phyloP scores from a whole-genome alignment of 768 basidiomycete species.

The Phylloporus sp. region DNA sequence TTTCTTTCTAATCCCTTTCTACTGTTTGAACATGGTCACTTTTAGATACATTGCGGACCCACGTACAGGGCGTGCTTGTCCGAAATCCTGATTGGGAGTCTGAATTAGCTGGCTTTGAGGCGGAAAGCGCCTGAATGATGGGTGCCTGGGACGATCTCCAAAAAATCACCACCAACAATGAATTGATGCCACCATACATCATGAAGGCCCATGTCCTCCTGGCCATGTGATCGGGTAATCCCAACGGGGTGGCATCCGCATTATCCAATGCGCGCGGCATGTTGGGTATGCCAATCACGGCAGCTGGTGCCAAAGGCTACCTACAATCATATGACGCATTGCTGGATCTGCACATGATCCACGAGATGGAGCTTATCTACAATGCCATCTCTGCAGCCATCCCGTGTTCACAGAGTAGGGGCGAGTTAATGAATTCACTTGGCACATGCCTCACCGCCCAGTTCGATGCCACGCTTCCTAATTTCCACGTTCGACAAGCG shows the following conservation, averaged over 20 bases:
- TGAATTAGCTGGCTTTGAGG: constrained; percentile 75
- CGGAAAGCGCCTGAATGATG: constrained; percentile 95
- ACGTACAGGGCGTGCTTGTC: constrained; percentile 86
- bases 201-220: constrained; percentile 78
- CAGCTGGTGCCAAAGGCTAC: constrained; percentile 79
- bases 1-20: background rate
- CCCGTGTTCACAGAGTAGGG: constrained; percentile 35
- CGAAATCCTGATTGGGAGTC: constrained; percentile 82
- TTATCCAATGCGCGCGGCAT: constrained; percentile 63
- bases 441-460: constrained; percentile 51
- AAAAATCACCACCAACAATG: constrained; percentile 47
- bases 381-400: constrained; percentile 39
- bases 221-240: constrained; percentile 63
- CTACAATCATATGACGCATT: constrained; percentile 84
- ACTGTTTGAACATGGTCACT: constrained; percentile 1
- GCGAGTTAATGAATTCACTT: constrained; percentile 39
- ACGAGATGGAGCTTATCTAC: constrained; percentile 77
- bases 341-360: constrained; percentile 78
- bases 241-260: constrained; percentile 41
- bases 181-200: constrained; percentile 55
- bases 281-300: constrained; percentile 76
- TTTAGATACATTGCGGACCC: constrained; percentile 91
- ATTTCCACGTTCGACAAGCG: constrained; percentile 85
- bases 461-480: constrained; percentile 75
- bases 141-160: constrained; percentile 88